Evolutionary conservation across 1,284 basidiomycete species (phyloP), one percentile per base, ranked within the genome.

Genomic region (Malassezia dermatis): DNA sequence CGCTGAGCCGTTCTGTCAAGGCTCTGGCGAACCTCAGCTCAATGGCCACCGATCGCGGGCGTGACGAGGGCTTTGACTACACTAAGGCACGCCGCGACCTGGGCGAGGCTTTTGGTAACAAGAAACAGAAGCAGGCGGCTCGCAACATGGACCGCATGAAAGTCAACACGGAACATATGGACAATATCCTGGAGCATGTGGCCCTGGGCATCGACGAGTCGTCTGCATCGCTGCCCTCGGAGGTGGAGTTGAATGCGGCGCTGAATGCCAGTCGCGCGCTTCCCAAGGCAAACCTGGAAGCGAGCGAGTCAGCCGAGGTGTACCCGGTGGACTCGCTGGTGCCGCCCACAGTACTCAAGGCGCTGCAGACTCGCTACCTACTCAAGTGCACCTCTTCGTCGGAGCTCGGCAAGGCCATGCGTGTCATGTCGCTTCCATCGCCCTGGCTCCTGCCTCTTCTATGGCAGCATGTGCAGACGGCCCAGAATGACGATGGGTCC

Each of bases 111-210:
- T 74, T 74, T 24, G 71, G 71, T 39, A 74, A 73, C 58, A 60
- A 66, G 28, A 72, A 73, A 63, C 63, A 65, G 54, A 74, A 73
- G 58, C 58, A 60, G 42, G 63, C 66, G 13, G 65, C 64, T 5
- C 50, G 65, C 10, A 69, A 69, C 46, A 61, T 68, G 49, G 71
- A 74, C 49, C 59, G 66, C 31, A 73, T 74, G 70, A 71, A 71
- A 59, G 71, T 74, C 34, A 65, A 73, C 55, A 67, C 66, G 8
- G 62, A 59, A 43, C 65, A 67, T 50, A 72, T 72, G 71, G 61
- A 62, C 26, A 56, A 56, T 21, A 64, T 71, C 24, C 59, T 71
- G 8, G 62, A 64, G 55, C 60, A 68, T 23, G 66, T 70, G 12
- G 63, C 68, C 15, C 55, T 61, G 3, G 62, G 63, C 8, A 73